Evolutionary conservation across 371 early-diverging fungal genomes (phyloP).

Genomic region (Mucor indicus): DNA sequence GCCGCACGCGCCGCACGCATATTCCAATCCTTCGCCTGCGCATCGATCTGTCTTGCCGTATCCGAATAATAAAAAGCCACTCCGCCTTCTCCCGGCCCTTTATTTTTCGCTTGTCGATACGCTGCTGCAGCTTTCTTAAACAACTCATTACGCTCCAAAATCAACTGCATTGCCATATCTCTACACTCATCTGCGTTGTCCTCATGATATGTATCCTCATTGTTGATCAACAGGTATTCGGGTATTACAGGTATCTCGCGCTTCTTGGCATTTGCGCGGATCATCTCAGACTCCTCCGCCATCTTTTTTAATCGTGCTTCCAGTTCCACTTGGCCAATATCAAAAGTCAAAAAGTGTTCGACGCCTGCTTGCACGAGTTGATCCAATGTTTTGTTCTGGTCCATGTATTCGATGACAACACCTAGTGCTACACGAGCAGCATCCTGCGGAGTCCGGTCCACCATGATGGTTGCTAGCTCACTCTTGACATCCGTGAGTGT

Average conservation of each 20-base stretch:
- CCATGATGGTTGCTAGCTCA: constrained; percentile 40
- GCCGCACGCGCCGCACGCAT: constrained; percentile 72
- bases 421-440: constrained; percentile 44
- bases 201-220: constrained; percentile 46
- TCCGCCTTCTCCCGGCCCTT: constrained; percentile 57
- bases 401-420: constrained; percentile 26
- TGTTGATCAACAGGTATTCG: constrained; percentile 39
- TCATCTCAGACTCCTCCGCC: constrained; percentile 21
- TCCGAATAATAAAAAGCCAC: constrained; percentile 69
- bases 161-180: constrained; percentile 43
- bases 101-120: constrained; percentile 49
- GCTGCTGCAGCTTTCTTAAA: constrained; percentile 63
- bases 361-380: constrained; percentile 39
- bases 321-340: constrained; percentile 23
- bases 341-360: constrained; percentile 43
- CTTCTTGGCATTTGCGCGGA: constrained; percentile 7
- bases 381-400: constrained; percentile 11
- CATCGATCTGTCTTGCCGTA: constrained; percentile 60
- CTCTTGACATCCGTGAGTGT: constrained; percentile 21
- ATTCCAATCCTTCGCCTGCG: constrained; percentile 63
- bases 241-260: constrained; percentile 36
- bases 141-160: constrained; percentile 58
- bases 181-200: constrained; percentile 66
- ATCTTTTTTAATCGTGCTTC: constrained; percentile 32
- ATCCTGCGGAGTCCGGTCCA: constrained; percentile 31